Percentiles rank a stretch among this genome's conserved stretches.
Evolutionary conservation across 768 basidiomycete species (phyloP).

Genomic region (Holtermannia corniformis): DNA sequence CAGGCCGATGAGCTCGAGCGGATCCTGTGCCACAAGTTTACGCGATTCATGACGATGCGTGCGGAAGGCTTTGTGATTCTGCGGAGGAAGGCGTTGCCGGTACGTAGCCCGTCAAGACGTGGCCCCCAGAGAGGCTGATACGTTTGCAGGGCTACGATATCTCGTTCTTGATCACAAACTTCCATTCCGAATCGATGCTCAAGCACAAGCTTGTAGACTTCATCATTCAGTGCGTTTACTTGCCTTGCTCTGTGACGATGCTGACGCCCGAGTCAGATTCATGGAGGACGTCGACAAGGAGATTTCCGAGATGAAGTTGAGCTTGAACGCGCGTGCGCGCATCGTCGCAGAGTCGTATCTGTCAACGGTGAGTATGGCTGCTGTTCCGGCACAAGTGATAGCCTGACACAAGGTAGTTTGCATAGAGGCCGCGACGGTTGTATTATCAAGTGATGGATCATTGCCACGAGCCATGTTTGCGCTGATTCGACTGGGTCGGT

Average conservation of each 20-base stretch:
- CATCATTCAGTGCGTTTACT: slow-evolving; percentile 97
- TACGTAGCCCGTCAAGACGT: slow-evolving; percentile 41
- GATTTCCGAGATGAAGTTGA: slow-evolving; percentile 98
- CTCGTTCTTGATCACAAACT: slow-evolving; percentile 94
- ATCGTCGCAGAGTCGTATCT: slow-evolving; percentile 96
- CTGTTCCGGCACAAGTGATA: neutral
- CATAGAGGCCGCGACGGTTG: neutral
- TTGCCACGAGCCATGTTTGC: too few relatives aligned
- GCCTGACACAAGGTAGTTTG: too few relatives aligned
- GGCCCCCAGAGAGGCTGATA: neutral
- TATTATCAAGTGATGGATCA: too few relatives aligned
- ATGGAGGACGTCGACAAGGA: slow-evolving; percentile 99
- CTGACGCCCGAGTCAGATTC: too few relatives aligned
- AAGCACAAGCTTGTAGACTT: slow-evolving; percentile 99
- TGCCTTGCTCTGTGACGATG: slow-evolving; percentile 48
- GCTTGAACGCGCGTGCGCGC: slow-evolving; percentile 87
- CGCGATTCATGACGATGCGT: slow-evolving; percentile 96
- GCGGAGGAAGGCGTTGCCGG: slow-evolving; percentile 83
- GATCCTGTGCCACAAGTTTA: slow-evolving; percentile 95
- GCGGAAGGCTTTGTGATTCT: slow-evolving; percentile 96
- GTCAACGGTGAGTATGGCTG: slow-evolving; percentile 59
- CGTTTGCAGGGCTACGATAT: slow-evolving; percentile 83
- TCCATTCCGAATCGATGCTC: slow-evolving; percentile 94
- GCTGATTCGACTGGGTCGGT: too few relatives aligned
- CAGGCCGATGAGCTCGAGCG: slow-evolving; percentile 98